phyloP scores from a whole-genome alignment of 306 rosid species.

The Medicago arabica region DNA sequence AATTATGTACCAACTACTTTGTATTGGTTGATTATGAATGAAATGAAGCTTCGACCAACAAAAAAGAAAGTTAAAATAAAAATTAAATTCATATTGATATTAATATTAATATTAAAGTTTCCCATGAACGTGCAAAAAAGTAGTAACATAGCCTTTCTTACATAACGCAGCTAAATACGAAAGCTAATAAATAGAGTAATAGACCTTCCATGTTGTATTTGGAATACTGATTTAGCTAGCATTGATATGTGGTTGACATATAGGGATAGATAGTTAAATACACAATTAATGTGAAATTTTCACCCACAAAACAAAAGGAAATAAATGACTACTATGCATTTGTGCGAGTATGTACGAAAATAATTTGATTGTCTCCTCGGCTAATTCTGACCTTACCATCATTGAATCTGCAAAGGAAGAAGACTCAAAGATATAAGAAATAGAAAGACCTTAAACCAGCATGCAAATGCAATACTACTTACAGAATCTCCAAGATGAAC shows the following conservation, averaged over 20 bases:
- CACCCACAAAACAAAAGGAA: not conserved
- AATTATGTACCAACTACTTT: too few relatives aligned
- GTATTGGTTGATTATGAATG: too few relatives aligned
- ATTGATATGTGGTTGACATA: not conserved
- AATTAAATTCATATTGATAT: too few relatives aligned
- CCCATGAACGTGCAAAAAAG: too few relatives aligned
- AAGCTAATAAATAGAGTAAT: not conserved
- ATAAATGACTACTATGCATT: slow-evolving; percentile 31
- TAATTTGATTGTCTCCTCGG: slow-evolving; percentile 60
- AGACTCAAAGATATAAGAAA: slow-evolving; percentile 15
- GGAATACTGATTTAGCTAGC: not conserved
- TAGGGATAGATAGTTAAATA: not conserved
- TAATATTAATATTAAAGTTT: too few relatives aligned
- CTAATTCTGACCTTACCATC: slow-evolving; percentile 81
- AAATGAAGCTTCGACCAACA: too few relatives aligned
- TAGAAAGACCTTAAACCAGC: slow-evolving; percentile 11
- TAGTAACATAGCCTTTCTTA: not conserved
- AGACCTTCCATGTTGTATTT: not conserved
- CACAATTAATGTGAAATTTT: not conserved
- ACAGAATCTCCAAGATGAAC: slow-evolving; percentile 76
- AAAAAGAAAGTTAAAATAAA: too few relatives aligned
- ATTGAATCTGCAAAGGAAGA: slow-evolving; percentile 60
- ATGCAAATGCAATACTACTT: slow-evolving; percentile 44
- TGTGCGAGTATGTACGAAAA: slow-evolving; percentile 65
- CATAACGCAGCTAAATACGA: not conserved